Evolutionary conservation across 2,329 filamentous ascomycete species (phyloP), one percentile per base, ranked within the genome.

Genomic region (Neopestalotiopsis rosae): DNA sequence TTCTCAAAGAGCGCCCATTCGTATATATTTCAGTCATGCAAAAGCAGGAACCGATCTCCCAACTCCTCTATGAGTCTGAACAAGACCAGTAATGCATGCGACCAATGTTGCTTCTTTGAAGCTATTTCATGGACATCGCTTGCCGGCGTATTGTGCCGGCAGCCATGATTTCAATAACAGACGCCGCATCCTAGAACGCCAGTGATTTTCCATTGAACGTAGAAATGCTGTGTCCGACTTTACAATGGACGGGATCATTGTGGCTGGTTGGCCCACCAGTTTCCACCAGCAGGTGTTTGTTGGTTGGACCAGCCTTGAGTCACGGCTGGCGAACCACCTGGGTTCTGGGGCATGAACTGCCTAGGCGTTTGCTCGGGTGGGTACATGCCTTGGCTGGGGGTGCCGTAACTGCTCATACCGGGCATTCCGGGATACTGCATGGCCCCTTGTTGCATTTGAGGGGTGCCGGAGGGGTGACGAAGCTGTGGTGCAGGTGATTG

Each of bases 311-410:
- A 89, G 4, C 81, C 77, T 70, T 89, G 87, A 2, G 85, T 84
- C 28, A 85, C 85, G 5, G 85, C 82, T 12, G 87, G 86, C 6
- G 81, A 80, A 4, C 80, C 81, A 4, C 89, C 79, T 74, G 86
- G 80, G 79, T 87, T 82, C 80, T 90, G 85, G 75, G 91, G 89
- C 88, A 94, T 87, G 81, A 91, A 92, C 76, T 90, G 88, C 66
- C 90, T 84, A 4, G 88, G 87, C 1, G 88, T 90, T 79, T 90
- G 89, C 61, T 92, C 90, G 34, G 88, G 81, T 20, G 87, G 81
- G 73, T 90, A 90, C 74, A 91, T 87, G 65, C 84, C 85, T 73
- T 89, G 88, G 7, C 85, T 82, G 32, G 86, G 82, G n/a, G 82
- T 81, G 32, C 85, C 81, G 74, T 89, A 90, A 45, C 84, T 83